These are phyloP conservation scores for Amanita exitialis DNA, from an alignment of 768 basidiomycete genomes.

Conservation along the genomic window DNA sequence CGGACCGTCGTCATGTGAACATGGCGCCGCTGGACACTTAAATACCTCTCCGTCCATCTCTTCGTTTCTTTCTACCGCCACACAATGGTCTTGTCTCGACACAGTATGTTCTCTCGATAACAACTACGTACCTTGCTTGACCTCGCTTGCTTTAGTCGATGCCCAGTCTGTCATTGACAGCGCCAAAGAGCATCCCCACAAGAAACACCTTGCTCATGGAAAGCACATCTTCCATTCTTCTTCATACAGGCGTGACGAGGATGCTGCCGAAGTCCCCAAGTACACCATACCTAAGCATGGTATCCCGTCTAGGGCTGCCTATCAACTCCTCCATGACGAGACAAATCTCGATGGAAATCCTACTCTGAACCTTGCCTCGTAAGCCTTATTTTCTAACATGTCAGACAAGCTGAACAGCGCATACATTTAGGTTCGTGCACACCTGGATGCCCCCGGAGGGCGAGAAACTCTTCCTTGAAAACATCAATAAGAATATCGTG, in stretches of 20 bases:
- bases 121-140: neutral
- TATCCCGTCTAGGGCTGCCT: conserved; percentile 33
- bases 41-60: neutral
- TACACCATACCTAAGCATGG: conserved; percentile 34
- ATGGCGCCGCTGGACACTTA: neutral
- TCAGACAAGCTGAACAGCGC: neutral
- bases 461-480: conserved; percentile 49
- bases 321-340: conserved; percentile 46
- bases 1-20: neutral
- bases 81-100: conserved; percentile 5
- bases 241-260: conserved; percentile 31
- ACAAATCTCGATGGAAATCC: conserved; percentile 48
- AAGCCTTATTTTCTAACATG: conserved; percentile 19
- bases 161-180: conserved; percentile 37
- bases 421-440: conserved; percentile 30
- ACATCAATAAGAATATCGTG: conserved; percentile 54
- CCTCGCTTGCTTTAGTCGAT: conserved; percentile 25
- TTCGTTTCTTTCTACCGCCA: too few relatives aligned
- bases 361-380: conserved; percentile 55
- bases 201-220: conserved; percentile 20
- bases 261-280: conserved; percentile 30
- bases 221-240: conserved; percentile 19
- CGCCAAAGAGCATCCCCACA: conserved; percentile 27
- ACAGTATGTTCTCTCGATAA: neutral
- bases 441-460: conserved; percentile 53